phyloP scores from a whole-genome alignment of 1,284 basidiomycete genomes.

The Vanrija pseudolonga region DNA sequence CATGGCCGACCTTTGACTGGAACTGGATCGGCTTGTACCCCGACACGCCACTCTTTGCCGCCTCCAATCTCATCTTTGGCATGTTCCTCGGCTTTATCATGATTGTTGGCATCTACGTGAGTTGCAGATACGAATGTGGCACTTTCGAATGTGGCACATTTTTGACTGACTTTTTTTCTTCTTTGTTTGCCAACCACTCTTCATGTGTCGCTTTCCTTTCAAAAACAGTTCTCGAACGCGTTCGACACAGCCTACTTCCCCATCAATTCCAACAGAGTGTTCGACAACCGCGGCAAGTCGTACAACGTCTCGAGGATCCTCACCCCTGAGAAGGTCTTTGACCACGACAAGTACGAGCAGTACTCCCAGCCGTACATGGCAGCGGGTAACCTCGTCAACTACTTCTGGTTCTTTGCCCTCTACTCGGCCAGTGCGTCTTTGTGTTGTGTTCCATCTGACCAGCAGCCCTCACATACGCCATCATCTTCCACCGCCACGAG shows the following conservation, averaged over 20 bases:
- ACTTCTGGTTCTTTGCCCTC: slow-evolving; percentile 40
- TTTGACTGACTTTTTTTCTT: too few relatives aligned
- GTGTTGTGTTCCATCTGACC: slow-evolving; percentile 21
- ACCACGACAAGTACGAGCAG: slow-evolving; percentile 31
- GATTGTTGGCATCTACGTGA: slow-evolving; percentile 25
- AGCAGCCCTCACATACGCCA: slow-evolving; percentile 50
- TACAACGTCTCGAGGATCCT: slow-evolving; percentile 47
- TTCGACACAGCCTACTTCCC: slow-evolving; percentile 38
- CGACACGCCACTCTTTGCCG: slow-evolving; percentile 33
- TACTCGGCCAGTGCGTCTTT: slow-evolving; percentile 27
- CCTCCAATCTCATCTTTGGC: slow-evolving; percentile 30
- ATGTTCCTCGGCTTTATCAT: slow-evolving; percentile 22
- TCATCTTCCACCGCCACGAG: slow-evolving; percentile 51
- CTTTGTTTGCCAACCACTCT: too few relatives aligned
- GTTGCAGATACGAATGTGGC: too few relatives aligned
- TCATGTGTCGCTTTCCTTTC: too few relatives aligned
- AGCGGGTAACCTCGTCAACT: slow-evolving; percentile 36
- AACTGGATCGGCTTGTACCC: slow-evolving; percentile 10
- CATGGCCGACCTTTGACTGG: slow-evolving; percentile 44
- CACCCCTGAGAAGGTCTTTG: slow-evolving; percentile 16
- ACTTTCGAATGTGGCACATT: too few relatives aligned
- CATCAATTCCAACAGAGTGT: slow-evolving; percentile 31
- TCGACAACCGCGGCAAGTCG: slow-evolving; percentile 24
- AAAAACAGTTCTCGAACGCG: slow-evolving; percentile 28
- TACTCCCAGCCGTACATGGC: slow-evolving; percentile 41